phyloP scores from a whole-genome alignment of 1,284 basidiomycete species.

The Meripilus lineatus region DNA sequence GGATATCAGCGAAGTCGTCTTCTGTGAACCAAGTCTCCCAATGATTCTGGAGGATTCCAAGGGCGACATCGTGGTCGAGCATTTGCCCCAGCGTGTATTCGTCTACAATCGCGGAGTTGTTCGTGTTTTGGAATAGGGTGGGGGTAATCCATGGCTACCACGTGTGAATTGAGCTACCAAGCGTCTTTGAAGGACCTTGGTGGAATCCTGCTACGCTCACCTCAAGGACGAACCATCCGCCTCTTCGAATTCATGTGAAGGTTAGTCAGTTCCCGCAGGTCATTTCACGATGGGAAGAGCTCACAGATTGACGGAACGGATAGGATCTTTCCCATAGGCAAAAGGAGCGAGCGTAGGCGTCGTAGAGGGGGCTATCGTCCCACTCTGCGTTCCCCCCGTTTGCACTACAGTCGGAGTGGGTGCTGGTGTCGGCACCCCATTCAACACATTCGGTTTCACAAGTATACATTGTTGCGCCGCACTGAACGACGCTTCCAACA shows the following conservation, averaged over 20 bases:
- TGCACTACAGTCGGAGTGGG: neutral
- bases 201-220: slow-evolving; percentile 29
- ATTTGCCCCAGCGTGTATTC: slow-evolving; percentile 66
- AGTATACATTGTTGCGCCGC: slow-evolving; percentile 23
- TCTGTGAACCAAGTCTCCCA: slow-evolving; percentile 76
- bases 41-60: slow-evolving; percentile 47
- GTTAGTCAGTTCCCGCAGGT: neutral
- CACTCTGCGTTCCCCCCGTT: neutral
- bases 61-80: slow-evolving; percentile 42
- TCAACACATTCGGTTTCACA: slow-evolving; percentile 10
- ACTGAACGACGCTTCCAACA: neutral
- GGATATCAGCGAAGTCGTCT: slow-evolving; percentile 61
- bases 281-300: slow-evolving; percentile 21
- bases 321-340: slow-evolving; percentile 43
- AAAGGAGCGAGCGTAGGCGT: slow-evolving; percentile 33
- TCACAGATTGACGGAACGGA: slow-evolving; percentile 64
- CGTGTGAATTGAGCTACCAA: neutral
- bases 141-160: slow-evolving; percentile 72
- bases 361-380: slow-evolving; percentile 2
- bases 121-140: slow-evolving; percentile 61
- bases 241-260: slow-evolving; percentile 29
- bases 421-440: neutral
- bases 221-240: slow-evolving; percentile 65
- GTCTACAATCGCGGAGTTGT: slow-evolving; percentile 58
- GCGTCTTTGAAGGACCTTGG: neutral